Conservation (phyloP, 2,329 filamentous ascomycete species). For the Drechslerella coelobrocha region DNA sequence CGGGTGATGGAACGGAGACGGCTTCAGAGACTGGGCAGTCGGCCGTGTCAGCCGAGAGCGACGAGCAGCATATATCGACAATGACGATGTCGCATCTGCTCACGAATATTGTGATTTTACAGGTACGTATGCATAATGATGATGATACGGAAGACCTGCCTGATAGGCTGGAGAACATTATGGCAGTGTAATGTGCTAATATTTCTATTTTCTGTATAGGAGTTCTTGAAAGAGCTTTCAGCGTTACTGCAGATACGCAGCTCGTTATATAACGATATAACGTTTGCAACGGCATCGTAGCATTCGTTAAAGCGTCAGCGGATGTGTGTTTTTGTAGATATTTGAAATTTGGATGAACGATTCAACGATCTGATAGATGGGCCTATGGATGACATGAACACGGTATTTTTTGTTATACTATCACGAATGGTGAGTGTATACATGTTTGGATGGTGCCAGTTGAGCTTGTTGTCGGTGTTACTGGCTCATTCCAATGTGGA, state of each 20-base stretch:
- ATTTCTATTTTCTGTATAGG: slow-evolving; percentile 56
- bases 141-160: too few relatives aligned
- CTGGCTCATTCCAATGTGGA: too few relatives aligned
- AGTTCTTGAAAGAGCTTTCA: slow-evolving; percentile 78
- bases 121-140: slow-evolving; percentile 59
- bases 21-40: slow-evolving; percentile 46
- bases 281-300: slow-evolving; percentile 61
- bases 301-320: background rate
- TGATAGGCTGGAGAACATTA: too few relatives aligned
- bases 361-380: too few relatives aligned
- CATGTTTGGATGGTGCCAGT: too few relatives aligned
- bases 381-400: too few relatives aligned
- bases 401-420: too few relatives aligned
- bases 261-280: slow-evolving; percentile 77
- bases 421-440: too few relatives aligned
- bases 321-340: background rate
- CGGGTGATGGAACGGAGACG: slow-evolving; percentile 52
- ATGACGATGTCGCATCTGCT: slow-evolving; percentile 78
- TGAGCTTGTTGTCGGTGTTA: too few relatives aligned
- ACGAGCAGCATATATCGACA: slow-evolving; percentile 57
- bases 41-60: slow-evolving; percentile 54
- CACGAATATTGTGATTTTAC: slow-evolving; percentile 79
- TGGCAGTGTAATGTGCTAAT: background rate
- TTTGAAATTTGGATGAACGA: background rate
- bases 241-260: slow-evolving; percentile 77